Evolutionary conservation across 768 basidiomycete genomes (phyloP), one percentile per base, ranked within the genome.

Genomic region (Lactarius pseudohatsudake): DNA sequence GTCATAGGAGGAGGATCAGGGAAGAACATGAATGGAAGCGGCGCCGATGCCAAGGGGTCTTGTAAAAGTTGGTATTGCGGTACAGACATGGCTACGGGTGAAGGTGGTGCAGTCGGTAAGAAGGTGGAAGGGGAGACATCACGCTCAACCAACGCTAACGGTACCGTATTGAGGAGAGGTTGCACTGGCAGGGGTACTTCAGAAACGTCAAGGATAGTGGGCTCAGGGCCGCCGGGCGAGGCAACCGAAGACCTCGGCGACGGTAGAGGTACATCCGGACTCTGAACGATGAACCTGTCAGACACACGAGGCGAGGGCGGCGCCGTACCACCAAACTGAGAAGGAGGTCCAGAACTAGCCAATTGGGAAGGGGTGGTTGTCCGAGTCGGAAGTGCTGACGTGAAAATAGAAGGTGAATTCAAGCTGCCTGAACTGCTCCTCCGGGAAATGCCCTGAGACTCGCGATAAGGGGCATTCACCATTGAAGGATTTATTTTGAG

Each of bases 401-500:
- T 70, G 45, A 74, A 64, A 26, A 71, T 59, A 13, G 74, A 73
- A 2, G 74, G 74, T 26, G 77, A 76, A 28, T 72, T 69, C 30
- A 75, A 56, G 61, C 74, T 75, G 18, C 73, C 76, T 20, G 71
- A 73, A 69, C 75, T 76, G 50, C 73, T 72, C 64, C 72, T 71
- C 15, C 74, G 71, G n/a, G 69, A 71, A 16, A 75, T 62, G 6
- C 66, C 72, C 36, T 69, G 77, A 26, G 79, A 72, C 20, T 74
- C 72, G 57, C 72, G 74, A 53, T 70, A 71, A 69, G 66, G 73
- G 72, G 90, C 88, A 67, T 91, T 91, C 4, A 90, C 89, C 73
- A 22, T 15, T 22, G 40, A 26, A 18, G 90, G 88, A 69, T 91
- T 90, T 4, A 90, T 90, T 74, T 91, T 92, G 4, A 84, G 81